Conservation (phyloP, 148 eudicot species). For the Tetragonia tetragonoides region DNA sequence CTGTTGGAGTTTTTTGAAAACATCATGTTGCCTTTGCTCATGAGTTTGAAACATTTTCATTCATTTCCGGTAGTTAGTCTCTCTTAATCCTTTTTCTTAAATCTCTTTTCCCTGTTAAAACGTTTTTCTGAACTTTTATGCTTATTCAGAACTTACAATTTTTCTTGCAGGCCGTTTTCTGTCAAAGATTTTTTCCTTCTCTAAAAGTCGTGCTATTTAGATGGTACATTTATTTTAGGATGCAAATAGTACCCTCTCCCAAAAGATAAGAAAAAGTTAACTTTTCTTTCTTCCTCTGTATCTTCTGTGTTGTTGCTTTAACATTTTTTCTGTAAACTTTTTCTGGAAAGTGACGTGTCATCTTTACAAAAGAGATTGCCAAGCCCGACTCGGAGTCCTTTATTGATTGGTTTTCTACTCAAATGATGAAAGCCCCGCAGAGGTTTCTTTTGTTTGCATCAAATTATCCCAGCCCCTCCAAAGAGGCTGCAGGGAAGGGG, state of each 20-base stretch:
- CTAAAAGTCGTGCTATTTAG: background rate
- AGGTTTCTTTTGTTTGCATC: too few species aligned
- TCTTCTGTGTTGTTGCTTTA: too few species aligned
- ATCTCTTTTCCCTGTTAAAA: background rate
- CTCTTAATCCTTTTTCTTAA: background rate
- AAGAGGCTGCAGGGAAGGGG: too few species aligned
- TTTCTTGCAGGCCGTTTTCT: constrained; percentile 1
- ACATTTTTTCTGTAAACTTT: too few species aligned
- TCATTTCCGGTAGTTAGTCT: background rate
- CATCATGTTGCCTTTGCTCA: background rate
- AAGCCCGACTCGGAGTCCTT: too few species aligned
- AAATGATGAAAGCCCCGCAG: too few species aligned
- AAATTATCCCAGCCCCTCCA: too few species aligned
- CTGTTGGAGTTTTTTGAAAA: background rate
- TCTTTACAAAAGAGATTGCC: too few species aligned
- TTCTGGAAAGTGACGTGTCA: too few species aligned
- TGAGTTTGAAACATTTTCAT: background rate
- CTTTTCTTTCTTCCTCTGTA: too few species aligned
- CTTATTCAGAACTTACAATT: background rate
- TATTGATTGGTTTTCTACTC: too few species aligned
- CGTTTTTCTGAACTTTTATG: background rate
- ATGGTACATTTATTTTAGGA: background rate
- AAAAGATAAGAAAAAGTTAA: too few species aligned
- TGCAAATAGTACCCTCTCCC: background rate
- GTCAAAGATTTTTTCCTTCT: background rate